Conservation (phyloP, 1,284 basidiomycete species). For the Leccinum subrobustum region DNA sequence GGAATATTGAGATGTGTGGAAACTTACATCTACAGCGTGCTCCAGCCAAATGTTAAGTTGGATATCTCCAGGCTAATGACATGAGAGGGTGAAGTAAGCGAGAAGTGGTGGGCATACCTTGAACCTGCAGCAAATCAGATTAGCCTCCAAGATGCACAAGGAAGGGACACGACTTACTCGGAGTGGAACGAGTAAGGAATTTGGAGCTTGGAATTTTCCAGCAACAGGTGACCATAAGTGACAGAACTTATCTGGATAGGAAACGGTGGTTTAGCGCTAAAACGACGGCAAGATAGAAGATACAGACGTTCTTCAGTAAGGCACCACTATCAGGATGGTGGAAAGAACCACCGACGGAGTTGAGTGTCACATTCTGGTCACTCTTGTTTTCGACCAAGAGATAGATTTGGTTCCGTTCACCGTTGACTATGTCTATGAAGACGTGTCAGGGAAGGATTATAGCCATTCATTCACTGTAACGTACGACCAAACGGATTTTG, state of each 20-base stretch:
- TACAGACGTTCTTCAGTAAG: slow-evolving; percentile 73
- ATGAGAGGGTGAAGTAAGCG: slow-evolving; percentile 1
- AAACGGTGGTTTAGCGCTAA: background rate
- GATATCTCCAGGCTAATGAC: slow-evolving; percentile 68
- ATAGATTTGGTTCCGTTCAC: slow-evolving; percentile 73
- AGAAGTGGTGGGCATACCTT: slow-evolving; percentile 44
- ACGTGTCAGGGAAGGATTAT: slow-evolving; percentile 10
- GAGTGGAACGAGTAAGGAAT: slow-evolving; percentile 79
- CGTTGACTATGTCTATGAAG: slow-evolving; percentile 76
- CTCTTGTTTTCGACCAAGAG: slow-evolving; percentile 77
- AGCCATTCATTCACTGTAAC: slow-evolving; percentile 34
- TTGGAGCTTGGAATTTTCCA: slow-evolving; percentile 64
- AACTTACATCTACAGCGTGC: slow-evolving; percentile 60
- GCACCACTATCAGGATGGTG: slow-evolving; percentile 65
- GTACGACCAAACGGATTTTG: slow-evolving; percentile 80
- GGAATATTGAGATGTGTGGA: slow-evolving; percentile 3
- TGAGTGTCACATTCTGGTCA: slow-evolving; percentile 69
- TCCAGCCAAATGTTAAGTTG: slow-evolving; percentile 81
- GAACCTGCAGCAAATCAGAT: slow-evolving; percentile 45
- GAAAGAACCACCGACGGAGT: slow-evolving; percentile 70
- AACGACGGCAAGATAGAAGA: background rate
- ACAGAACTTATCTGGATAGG: slow-evolving; percentile 56
- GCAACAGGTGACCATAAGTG: slow-evolving; percentile 59
- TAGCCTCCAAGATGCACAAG: slow-evolving; percentile 7
- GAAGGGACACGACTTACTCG: slow-evolving; percentile 60